Evolutionary conservation across 2,329 filamentous ascomycete species (phyloP), one percentile per base, ranked within the genome.

Genomic region (Diatrype stigma): DNA sequence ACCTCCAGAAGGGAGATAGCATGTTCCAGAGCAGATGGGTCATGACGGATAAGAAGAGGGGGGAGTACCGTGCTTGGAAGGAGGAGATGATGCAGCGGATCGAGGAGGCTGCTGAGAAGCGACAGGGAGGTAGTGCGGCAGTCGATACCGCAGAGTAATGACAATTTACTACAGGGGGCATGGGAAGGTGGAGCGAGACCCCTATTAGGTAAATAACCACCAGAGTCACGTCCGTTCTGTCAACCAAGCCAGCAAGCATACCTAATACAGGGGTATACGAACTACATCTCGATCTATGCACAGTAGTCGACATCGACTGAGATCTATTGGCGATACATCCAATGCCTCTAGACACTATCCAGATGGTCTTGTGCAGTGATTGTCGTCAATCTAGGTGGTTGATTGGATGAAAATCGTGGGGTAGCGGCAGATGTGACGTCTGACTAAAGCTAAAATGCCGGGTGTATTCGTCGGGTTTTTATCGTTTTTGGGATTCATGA

Each of bases 1-100:
- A 76, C 51, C 64, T 76, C 26, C 69, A 82, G 67, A 67, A 76
- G 51, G 71, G 76, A 8, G 81, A 84, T 56, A 87, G 84, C 2
- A 91, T 91, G 87, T 82, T 92, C 59, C 87, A 91, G 66, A 84
- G 86, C 56, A 78, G 80, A 45, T 85, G 88, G 60, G 86, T 85
- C 61, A 67, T 92, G 59, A 85, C 84, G 55, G 81, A 85, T 46
- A 73, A 77, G 54, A 82, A 81, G 57, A 76, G 77, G 59, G 73
- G 73, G 38, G 82, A 86, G 11, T 91, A 84, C 63, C 71, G 66
- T 42, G 66, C 65, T 17, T 94, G 89, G 89, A 85, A 85, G 66
- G 73, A 75, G 4, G 70, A 66, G 1, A 78, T 90, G 23, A 60
- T 88, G 63, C 70, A 68, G 52, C 76, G 76, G 57, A 81, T 89